Percentiles rank a stretch among this genome's conserved stretches.
Evolutionary conservation across 2,329 filamentous ascomycete species (phyloP).

Genomic region (Hymenoscyphus occultus): DNA sequence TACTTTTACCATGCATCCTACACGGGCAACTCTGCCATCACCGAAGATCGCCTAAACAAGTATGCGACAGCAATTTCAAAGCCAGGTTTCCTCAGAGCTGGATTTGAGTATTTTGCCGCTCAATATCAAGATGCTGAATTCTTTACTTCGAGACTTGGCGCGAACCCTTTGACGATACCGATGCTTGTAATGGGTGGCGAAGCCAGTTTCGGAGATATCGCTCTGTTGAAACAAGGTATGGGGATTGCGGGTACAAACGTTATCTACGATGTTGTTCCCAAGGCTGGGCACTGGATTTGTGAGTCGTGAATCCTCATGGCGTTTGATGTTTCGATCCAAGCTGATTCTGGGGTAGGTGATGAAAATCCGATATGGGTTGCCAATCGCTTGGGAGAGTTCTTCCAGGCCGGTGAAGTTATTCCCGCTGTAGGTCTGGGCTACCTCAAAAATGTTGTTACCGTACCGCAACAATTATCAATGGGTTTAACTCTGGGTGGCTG

Average conservation of each 20-base stretch:
- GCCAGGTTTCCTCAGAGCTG: not conserved
- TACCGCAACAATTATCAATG: conserved; percentile 4
- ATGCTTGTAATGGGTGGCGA: conserved; percentile 1
- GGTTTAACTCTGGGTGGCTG: conserved; percentile 1
- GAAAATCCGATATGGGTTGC: conserved; percentile 14
- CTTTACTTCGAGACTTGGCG: not conserved
- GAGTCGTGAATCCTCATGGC: not conserved
- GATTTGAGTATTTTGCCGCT: not conserved
- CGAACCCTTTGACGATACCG: not conserved
- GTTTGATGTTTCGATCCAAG: not conserved
- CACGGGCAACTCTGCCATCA: conserved; percentile 33
- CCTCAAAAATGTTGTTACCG: not conserved
- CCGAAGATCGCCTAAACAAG: not conserved
- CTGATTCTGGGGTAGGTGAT: conserved; percentile 3
- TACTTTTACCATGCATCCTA: conserved; percentile 47
- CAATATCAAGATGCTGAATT: not conserved
- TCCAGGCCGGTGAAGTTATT: conserved; percentile 2
- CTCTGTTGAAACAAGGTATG: not conserved
- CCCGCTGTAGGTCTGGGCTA: not conserved
- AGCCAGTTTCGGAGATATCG: not conserved
- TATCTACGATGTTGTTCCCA: not conserved
- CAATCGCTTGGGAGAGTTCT: conserved; percentile 6
- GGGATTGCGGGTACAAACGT: not conserved
- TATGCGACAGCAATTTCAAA: not conserved
- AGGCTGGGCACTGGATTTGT: conserved; percentile 2